Evolutionary conservation across 495 filamentous ascomycete species (phyloP), one percentile per base, ranked within the genome.

Genomic region (Staphylotrichum longicolle): DNA sequence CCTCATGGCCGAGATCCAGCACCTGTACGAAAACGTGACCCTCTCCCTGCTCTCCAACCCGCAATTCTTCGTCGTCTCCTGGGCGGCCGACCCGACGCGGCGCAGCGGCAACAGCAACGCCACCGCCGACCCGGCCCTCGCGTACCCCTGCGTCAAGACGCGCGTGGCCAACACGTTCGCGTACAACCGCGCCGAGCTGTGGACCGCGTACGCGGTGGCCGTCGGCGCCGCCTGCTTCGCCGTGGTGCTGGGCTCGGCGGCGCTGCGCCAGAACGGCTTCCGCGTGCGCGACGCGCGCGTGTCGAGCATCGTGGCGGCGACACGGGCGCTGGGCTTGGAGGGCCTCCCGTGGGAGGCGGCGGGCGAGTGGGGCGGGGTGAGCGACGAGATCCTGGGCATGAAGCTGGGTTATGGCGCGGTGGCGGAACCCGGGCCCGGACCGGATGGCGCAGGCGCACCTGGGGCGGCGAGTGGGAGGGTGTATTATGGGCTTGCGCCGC

Each of bases 31-130:
- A 2, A 65, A 71, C 51, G 69, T 72, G 9, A 57, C 66, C 12
- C 63, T 72, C 33, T 70, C 68, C 0, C 57, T 71, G 5, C 62
- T 72, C 33, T 59, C 62, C 41, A 64, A 72, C 58, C 70, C 70
- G 35, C 63, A 66, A 34, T 66, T 72, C 46, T 27, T 71, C 47
- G 52, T 66, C 20, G 66, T 70, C 9, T 12, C 68, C 0, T 72
- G 70, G 70, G 70, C 70, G 7, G 62, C 66, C 20, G 37, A 62
- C 5, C 57, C 62, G 0, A 20, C 9, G 7, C 32, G 60, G 35
- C 60, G 45, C 20, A 56, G 52, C 20, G 68, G 40, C 27, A 56
- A 48, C 39, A 48, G 37, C 10, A 57, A 58, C 54, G n/a, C 15
- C 3, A 56, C 20, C 20, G 20, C 40, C 35, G 60, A 61, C 35